Evolutionary conservation across 1,284 basidiomycete genomes (phyloP), one percentile per base, ranked within the genome.

Genomic region (Ustilago bromivora): DNA sequence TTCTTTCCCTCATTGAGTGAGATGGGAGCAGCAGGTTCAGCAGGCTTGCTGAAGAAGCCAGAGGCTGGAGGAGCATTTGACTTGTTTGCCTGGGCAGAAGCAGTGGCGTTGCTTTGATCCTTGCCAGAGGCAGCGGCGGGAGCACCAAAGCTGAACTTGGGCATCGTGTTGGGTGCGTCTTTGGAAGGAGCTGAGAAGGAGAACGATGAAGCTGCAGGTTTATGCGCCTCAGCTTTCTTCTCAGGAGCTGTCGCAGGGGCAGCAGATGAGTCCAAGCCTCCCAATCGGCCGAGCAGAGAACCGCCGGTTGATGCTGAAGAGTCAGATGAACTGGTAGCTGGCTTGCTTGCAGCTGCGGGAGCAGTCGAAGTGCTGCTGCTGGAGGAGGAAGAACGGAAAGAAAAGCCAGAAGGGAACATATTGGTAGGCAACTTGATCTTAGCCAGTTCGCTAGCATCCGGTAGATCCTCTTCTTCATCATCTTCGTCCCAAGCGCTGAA

Each of bases 401-500:
- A 72, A 53, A 85, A 84, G 23, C 81, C 76, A 35, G 66, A 53
- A 4, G 84, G 83, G 63, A 85, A 85, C 47, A 84, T 59, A 57
- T 71, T 78, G 40, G 76, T 65, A 4, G 84, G 84, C 54, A 84
- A 51, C 70, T 83, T 84, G 74, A 85, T 85, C 78, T 84, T 84
- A 34, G 76, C 66, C 19, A 85, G 66, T 23, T 83, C 84, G 52
- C 76, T 80, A 0, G 81, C 78, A 35, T 78, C 79, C 4, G 80
- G 81, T 38, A 78, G 51, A n/a, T 79, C 82, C 8, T 84, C 81
- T 40, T 84, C 80, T 31, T 83, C 84, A n/a, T 80, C 82, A 17
- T 82, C 80, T 34, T 83, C 82, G n/a, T 81, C 79, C 80, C 80
- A 75, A 31, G 77, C 71, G 40, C 80, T 76, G 54, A 84, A 79